Base-by-base conservation (phyloP, 1,284 basidiomycete species). In the Wolfiporia cocos region DNA sequence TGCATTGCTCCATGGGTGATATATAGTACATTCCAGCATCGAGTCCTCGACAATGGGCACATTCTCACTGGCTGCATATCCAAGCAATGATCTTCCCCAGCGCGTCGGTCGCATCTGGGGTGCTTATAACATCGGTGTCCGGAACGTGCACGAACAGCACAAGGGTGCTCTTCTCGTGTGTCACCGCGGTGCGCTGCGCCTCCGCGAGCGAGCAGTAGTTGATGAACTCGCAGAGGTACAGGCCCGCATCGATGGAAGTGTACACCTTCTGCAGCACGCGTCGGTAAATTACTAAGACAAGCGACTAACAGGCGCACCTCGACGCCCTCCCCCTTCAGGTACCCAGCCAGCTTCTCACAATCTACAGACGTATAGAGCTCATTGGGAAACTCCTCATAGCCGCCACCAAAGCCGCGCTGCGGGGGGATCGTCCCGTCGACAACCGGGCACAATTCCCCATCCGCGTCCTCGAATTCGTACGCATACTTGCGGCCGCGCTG, bases 101-200 rank as follows among this genome's bases (percentile, higher is more conserved):
- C 2, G 76, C 73, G 20, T 78, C 71, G 3, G 76, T 79, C 20
- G 83, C 78, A 43, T 83, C 72, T 44, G 75, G 70, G 3, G 79
- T 72, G 41, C 60, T 67, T 34, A 79, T 62, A 6, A 81, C 80
- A 52, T 76, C 66, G 38, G 73, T 69, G 1, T 80, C 81, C 12
- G 81, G 78, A 49, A 78, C 81, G 52, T 86, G 83, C 52, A 86
- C 57, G 58, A 83, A 82, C 11, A 86, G 61, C 31, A 85, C 78
- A 23, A 49, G 54, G 31, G 37, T 28, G 11, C 18, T 15, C 42
- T 37, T 44, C 28, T 42, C 62, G 10, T 28, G n/a, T 7, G 15
- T 34, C 14, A 44, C 38, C 20, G 34, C 44, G 9, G 32, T 48
- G 2, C 49, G 50, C 32, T 46, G 41, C 2, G 58, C 50, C 42